Base-by-base conservation (phyloP, 2,329 filamentous ascomycete genomes). In the Colletotrichum salicis region DNA sequence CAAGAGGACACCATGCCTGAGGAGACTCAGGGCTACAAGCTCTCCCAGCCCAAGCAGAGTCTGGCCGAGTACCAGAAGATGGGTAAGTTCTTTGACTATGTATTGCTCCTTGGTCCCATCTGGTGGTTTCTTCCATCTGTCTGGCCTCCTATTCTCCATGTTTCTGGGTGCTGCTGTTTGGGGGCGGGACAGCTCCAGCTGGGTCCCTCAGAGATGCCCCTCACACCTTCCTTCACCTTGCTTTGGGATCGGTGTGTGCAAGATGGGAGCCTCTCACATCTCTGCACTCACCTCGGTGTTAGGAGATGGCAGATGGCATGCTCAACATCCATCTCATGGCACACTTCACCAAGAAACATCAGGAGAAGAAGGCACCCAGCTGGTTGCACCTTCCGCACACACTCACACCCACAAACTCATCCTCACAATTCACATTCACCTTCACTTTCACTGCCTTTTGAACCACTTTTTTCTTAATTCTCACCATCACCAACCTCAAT, bases 31-130 rank as follows among this genome's bases (percentile, higher is more conserved):
- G 96, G 96, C 82, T 98, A 98, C 92, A 98, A 97, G 91, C 93
- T 98, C 81, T 95, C 94, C 77, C 94, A 98, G 90, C 89, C 89
- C 74, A 98, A 98, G 92, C 97, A 98, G 90, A 97, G 94, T 78
- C 89, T 99, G 80, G 94, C 96, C 75, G 94, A 98, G 84, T 98
- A 98, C 85, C 89, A 96, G 80, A 88, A 97, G 83, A 93, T 99
- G 85, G 96, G 95, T 97, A 87, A 80, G 93, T 87, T 87, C 29
- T 70, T 51, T 59, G 59, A n/a, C 31, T 27, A 33, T 55, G 22
- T 24, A 19, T 11, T 55, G 41, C 19, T 33, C 27, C 19, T 48
- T 48, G 19, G 6, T n/a, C 19, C 19, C 41, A 22, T n/a, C 19
- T 22, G 41, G 19, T 22, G 41, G 19, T 48, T 11, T 11, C 19